Evolutionary conservation across 2,329 filamentous ascomycete genomes (phyloP).

Genomic region (Trichoderma afroharzianum): DNA sequence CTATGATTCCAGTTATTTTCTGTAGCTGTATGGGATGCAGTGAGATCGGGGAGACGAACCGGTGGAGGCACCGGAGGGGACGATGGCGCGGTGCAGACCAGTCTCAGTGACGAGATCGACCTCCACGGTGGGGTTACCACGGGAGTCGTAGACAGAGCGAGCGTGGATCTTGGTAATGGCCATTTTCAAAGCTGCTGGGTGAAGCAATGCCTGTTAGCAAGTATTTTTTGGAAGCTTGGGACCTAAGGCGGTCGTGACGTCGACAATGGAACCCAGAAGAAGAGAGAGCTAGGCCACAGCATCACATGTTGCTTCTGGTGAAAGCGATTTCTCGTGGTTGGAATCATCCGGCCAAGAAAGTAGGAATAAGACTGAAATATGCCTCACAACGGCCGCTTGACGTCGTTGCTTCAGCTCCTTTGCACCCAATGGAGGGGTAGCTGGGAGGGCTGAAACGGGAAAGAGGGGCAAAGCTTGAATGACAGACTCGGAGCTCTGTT

Average conservation of each 20-base stretch:
- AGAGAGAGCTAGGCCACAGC: background rate
- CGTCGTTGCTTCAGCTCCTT: constrained; percentile 3
- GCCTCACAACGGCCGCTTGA: constrained; percentile 21
- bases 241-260: background rate
- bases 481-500: background rate
- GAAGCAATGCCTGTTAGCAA: background rate
- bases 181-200: constrained; percentile 58
- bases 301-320: background rate
- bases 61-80: constrained; percentile 93
- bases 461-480: constrained; percentile 10
- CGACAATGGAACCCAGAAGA: background rate
- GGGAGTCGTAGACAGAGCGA: constrained; percentile 97
- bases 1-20: constrained; percentile 43
- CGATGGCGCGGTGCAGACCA: constrained; percentile 94
- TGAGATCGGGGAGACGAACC: constrained; percentile 53
- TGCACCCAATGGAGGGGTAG: constrained; percentile 19
- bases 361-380: constrained; percentile 19
- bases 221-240: background rate
- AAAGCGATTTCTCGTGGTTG: background rate
- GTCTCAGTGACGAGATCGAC: constrained; percentile 96
- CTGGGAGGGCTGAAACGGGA: constrained; percentile 15
- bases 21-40: constrained; percentile 17
- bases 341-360: background rate
- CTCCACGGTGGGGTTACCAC: constrained; percentile 97
- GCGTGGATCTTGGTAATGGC: constrained; percentile 86